Evolutionary conservation across 345 rosid genomes (phyloP).

Genomic region (Atalantia buxifolia): DNA sequence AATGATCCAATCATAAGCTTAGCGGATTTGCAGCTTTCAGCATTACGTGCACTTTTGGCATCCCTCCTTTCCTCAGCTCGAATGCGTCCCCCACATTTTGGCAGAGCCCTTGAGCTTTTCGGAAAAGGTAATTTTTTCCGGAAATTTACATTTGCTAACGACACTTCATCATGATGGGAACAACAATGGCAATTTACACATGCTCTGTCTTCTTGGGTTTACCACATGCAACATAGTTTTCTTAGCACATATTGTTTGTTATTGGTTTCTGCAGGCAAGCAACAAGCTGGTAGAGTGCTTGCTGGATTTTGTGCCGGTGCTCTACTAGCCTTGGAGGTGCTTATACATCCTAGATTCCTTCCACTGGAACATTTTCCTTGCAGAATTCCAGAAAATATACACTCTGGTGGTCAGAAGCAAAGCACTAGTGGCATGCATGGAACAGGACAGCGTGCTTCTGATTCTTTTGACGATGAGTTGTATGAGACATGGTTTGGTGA

Average conservation of each 20-base stretch:
- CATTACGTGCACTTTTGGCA: slow-evolving; percentile 66
- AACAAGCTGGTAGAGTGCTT: slow-evolving; percentile 50
- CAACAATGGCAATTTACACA: not conserved
- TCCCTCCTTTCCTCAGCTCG: slow-evolving; percentile 72
- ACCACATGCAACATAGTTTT: not conserved
- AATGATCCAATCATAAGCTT: slow-evolving; percentile 24
- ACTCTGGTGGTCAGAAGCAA: slow-evolving; percentile 25
- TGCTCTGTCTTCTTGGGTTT: not conserved
- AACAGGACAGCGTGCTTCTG: slow-evolving; percentile 15
- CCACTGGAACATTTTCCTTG: slow-evolving; percentile 43
- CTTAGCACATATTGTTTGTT: not conserved
- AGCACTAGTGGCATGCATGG: slow-evolving; percentile 19
- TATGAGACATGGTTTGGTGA: slow-evolving; percentile 33
- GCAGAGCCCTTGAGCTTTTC: slow-evolving; percentile 71
- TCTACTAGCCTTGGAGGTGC: slow-evolving; percentile 67
- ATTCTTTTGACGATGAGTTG: slow-evolving; percentile 43
- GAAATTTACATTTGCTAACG: not conserved
- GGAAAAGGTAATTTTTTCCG: slow-evolving; percentile 50
- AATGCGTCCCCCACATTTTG: slow-evolving; percentile 54
- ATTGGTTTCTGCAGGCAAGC: slow-evolving; percentile 44
- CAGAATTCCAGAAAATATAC: slow-evolving; percentile 19
- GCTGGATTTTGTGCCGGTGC: slow-evolving; percentile 73
- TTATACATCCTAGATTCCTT: slow-evolving; percentile 80
- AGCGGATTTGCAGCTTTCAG: slow-evolving; percentile 69
- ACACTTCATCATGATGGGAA: not conserved